phyloP scores from a whole-genome alignment of 768 basidiomycete species.

The Termitomyces sp. region DNA sequence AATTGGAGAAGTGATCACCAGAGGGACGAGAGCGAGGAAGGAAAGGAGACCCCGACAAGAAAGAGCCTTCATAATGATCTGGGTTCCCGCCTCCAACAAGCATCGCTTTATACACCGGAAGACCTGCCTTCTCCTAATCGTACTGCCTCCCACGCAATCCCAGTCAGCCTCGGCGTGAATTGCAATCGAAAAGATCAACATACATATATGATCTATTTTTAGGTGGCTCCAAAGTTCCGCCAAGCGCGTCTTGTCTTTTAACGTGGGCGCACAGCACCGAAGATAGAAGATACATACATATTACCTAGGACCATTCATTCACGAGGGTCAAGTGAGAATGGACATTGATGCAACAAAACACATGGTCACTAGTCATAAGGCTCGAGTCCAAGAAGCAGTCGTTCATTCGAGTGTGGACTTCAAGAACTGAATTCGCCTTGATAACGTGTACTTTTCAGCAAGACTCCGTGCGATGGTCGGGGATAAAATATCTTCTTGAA shows the following conservation, averaged over 20 bases:
- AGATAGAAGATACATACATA: neutral
- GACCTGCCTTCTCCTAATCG: neutral
- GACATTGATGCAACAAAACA: neutral
- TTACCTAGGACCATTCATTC: neutral
- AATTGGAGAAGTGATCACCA: slow-evolving; percentile 7
- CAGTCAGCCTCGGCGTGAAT: neutral
- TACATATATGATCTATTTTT: slow-evolving; percentile 4
- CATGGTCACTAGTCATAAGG: neutral
- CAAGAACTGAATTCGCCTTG: neutral
- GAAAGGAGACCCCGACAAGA: slow-evolving; percentile 2
- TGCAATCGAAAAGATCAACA: neutral
- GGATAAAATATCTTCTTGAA: neutral
- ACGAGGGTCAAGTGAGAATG: neutral
- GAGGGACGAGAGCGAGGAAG: slow-evolving; percentile 6
- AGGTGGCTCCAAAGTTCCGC: neutral
- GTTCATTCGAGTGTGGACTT: neutral
- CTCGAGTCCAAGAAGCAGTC: neutral
- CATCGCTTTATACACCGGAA: neutral
- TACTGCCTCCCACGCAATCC: neutral
- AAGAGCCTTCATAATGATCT: slow-evolving; percentile 6
- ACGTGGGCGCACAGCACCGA: neutral
- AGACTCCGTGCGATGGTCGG: neutral
- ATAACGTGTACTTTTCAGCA: neutral
- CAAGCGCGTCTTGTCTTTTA: neutral
- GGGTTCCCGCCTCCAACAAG: neutral